Base-by-base conservation (phyloP, 2,329 filamentous ascomycete genomes). In the Botrytis hyacinthi region DNA sequence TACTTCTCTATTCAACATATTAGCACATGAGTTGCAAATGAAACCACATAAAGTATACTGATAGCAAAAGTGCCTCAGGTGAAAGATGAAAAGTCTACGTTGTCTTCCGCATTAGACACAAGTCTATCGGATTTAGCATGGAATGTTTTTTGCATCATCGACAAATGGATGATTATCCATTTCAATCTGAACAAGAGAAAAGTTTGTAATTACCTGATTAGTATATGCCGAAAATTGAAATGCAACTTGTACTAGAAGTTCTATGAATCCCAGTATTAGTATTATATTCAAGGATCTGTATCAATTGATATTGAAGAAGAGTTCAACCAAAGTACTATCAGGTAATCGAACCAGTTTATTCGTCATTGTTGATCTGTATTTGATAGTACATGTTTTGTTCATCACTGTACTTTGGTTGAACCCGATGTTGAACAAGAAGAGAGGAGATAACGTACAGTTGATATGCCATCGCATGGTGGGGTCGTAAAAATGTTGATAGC, bases 31-130 rank as follows among this genome's bases (percentile, higher is more conserved):
- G 5, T 42, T 69, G 37, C 51, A 46, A 20, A n/a, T 29, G 10
- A 26, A 76, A 44, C 65, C 61, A 61, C 44, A 73, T 32, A 46
- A 72, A 63, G 73, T 44, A 70, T 62, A 26, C 37, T 37, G 22
- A 44, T 61, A 35, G 16, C 20, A 46, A 46, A 20, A 60, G 57
- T 48, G 84, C 83, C 83, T 93, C 91, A 93, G 90, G 87, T 87
- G 91, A 93, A 93, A 93, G 91, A 93, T 93, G 91, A 93, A 93
- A 93, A 93, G 90, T 87, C 89, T 87, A 87, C 85, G 80, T 78
- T 86, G 88, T 85, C 84, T 84, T 92, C 89, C 87, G 92, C 88
- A 90, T 88, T 80, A 79, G 79, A 77, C 79, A 79, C 77, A 73
- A 79, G 78, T 76, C 84, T 89, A 40, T 93, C 90, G 86, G 91